Evolutionary conservation across 345 rosid genomes (phyloP), one percentile per base, ranked within the genome.

Genomic region (Sisymbrium irio): DNA sequence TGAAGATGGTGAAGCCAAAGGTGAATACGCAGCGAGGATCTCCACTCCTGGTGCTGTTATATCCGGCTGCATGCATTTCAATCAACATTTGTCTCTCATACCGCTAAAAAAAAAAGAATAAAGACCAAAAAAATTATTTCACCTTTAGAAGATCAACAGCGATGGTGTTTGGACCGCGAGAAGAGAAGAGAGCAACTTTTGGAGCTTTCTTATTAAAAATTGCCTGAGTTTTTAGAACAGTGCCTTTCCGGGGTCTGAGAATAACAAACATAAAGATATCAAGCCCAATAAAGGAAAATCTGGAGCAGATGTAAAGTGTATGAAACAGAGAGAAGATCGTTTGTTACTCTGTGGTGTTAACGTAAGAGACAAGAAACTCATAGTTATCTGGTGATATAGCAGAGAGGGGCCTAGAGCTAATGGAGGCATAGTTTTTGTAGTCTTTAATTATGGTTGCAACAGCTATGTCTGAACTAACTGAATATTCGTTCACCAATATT

Each of bases 51-150:
- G 87, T 9, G 86, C 87, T 35, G 76, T 71, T 32, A 79, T 22
- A 76, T 86, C 86, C 1, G 86, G 87, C 86, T 84, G 79, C 73
- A 81, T 84, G 79, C 73, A 81, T 20, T 47, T 7, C 41, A 51
- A 37, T 72, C 55, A 46, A 66, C 7, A 12, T 40, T 58, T 53
- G 30, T 33, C 11, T 59, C 14, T 60, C 39, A 47, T 12, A 61
- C 33, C 7, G 3, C 4, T 14, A 27, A 30, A 53, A 1, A 9
- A 57, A 25, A 62, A 0, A 28, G 20, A 28, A 42, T 3, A 46
- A 65, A 49, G 37, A 61, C 7, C 19, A 19, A 40, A 37, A 33
- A 14, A 32, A 0, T 11, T 51, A 25, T 22, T 9, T 51, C 8
- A 51, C 81, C 77, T 77, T 79, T 54, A 79, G 36, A 49, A 83